Evolutionary conservation across 441 rosid genomes (phyloP), one percentile per base, ranked within the genome.

Genomic region (Mallotus japonicus): DNA sequence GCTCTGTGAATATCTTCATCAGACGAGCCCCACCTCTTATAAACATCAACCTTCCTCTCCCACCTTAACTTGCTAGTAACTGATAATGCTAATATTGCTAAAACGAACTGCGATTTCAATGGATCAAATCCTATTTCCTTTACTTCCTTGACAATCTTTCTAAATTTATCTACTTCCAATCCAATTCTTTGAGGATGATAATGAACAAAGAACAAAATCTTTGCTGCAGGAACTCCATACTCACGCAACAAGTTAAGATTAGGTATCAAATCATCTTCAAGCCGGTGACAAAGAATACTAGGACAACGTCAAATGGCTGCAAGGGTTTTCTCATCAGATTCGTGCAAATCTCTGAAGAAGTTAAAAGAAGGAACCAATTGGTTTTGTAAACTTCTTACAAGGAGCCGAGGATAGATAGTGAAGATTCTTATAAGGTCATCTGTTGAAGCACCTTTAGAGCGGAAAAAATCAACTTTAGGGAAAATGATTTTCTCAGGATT

Each of bases 391-490:
- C 76, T 66, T 17, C n/a, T 20, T 5, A 0, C 7, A 8, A 59
- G 60, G 13, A 76, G 19, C 34, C 9, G 4, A 12, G 71, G 72
- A 6, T 0, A 1, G 4, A 1, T 1, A 24, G 46, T 16, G 14
- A 72, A 34, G 32, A 76, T 42, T 20, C 24, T 57, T 9, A 56
- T 55, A 72, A 76, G n/a, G 11, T 72, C 76, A 58, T 54, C 1
- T 22, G 62, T 58, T 69, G 79, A 76, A 54, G 57, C 51, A 6
- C 76, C 76, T 65, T 55, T 59, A 3, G 63, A 71, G 37, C 5
- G 47, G 19, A 76, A 76, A 16, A 76, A 76, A 15, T 65, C 57
- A 13, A 72, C 9, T 60, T 67, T 76, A 8, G 73, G 79, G 58
- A 60, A 1, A 60, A 76, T 7, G 24, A 42, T 17, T 13, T 42